Evolutionary conservation across 768 basidiomycete genomes (phyloP), one percentile per base, ranked within the genome.

Genomic region (Strobilomyces confusus): DNA sequence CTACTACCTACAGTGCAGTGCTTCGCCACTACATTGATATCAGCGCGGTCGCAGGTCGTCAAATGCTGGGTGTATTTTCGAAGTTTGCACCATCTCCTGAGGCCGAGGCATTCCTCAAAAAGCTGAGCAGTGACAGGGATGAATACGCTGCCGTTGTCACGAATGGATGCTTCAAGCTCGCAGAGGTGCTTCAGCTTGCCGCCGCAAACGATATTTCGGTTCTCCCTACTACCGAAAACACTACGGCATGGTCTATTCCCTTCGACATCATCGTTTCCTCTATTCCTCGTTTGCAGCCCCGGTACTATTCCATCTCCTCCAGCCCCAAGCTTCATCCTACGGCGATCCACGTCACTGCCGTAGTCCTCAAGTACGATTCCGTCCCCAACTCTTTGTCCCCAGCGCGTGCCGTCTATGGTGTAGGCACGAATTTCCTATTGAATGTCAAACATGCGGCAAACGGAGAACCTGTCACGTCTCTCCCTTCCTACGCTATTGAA

Each of bases 221-320:
- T 26, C 58, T 44, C 12, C 87, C 84, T n/a, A 85, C 77, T 14
- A 69, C 76, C n/a, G 80, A 80, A 59, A 92, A 89, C 68, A 91
- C 89, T 49, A 88, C 91, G 0, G 64, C 79, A 20, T 98, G 95
- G 97, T 60, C 78, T 11, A 95, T 98, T 61, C 95, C 97, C 45
- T 97, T 99, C 70, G 97, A 99, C 68, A 88, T 95, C 69, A 86
- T 99, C 59, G 86, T 99, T 49, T 98, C 95, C 8, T 86, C 89
- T 47, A 86, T 95, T 54, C 84, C 92, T 36, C 92, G 97, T 58
- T 81, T 99, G 19, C 95, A 98, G 69, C 94, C 97, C 32, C 88
- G 97, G 51, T 99, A 90, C 76, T 99, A 95, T 72, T 99, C 97
- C 32, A 98, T 99, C 70, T 98, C 97, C 9, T 98, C 95, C 19